A percentile compares a stretch with the other conserved stretches of the same genome.
phyloP scores from a whole-genome alignment of 1,139 yeast species.

The Kodamaea alishanica region DNA sequence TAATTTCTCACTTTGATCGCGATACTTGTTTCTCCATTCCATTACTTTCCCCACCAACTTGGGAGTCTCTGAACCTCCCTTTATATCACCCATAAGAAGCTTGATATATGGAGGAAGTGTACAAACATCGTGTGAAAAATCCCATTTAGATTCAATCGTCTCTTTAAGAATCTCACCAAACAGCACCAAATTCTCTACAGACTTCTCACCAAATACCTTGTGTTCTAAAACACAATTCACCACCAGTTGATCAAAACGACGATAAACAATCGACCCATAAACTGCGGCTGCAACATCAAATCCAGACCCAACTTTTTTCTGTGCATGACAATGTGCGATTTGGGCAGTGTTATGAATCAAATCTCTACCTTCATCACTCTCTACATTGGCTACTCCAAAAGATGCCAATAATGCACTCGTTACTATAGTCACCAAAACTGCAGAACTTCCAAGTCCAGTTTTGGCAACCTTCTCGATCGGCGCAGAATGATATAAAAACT shows the following conservation, averaged over 20 bases:
- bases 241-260: slow-evolving; percentile 60
- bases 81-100: slow-evolving; percentile 87
- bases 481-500: slow-evolving; percentile 57
- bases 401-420: slow-evolving; percentile 63
- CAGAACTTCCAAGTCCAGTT: slow-evolving; percentile 95
- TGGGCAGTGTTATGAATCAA: slow-evolving; percentile 79
- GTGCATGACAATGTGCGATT: slow-evolving; percentile 88
- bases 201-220: slow-evolving; percentile 1
- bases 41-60: slow-evolving; percentile 75
- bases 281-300: slow-evolving; percentile 96
- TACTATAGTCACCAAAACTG: slow-evolving; percentile 83
- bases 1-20: slow-evolving; percentile 47
- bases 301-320: slow-evolving; percentile 92
- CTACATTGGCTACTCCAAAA: slow-evolving; percentile 25
- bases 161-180: slow-evolving; percentile 12
- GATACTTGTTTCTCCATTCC: slow-evolving; percentile 59
- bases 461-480: slow-evolving; percentile 75
- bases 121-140: slow-evolving; percentile 49
- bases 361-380: slow-evolving; percentile 15
- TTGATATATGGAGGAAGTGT: slow-evolving; percentile 64
- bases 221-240: slow-evolving; percentile 41
- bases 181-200: no score
- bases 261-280: slow-evolving; percentile 81
- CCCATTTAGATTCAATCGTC: slow-evolving; percentile 56
- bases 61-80: slow-evolving; percentile 93